Percentiles rank a stretch among this genome's conserved stretches.
phyloP scores from a whole-genome alignment of 2,329 filamentous ascomycete genomes.

The Daldinia sp. region DNA sequence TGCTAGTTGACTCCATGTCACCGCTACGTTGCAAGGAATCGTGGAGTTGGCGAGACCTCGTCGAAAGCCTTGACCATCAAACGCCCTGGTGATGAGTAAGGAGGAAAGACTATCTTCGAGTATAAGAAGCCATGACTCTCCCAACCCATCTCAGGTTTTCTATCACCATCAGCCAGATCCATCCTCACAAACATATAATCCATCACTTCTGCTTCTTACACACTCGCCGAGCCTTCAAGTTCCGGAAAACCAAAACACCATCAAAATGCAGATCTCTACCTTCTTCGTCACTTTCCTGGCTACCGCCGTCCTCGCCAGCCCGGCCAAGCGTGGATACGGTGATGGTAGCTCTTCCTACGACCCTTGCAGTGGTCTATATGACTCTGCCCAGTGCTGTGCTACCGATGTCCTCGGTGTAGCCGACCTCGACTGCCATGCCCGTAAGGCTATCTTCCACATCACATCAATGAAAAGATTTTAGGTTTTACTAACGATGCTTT shows the following conservation, averaged over 20 bases:
- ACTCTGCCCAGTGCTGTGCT: constrained; percentile 68
- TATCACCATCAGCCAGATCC: constrained; percentile 39
- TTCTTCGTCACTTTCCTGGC: constrained; percentile 47
- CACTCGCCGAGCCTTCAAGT: constrained; percentile 37
- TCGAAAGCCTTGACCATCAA: constrained; percentile 15
- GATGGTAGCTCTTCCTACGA: constrained; percentile 47
- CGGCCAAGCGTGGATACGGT: constrained; percentile 29
- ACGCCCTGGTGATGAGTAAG: constrained; percentile 1
- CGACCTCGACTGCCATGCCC: constrained; percentile 62
- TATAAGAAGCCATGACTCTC: constrained; percentile 44
- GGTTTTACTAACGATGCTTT: constrained; percentile 10
- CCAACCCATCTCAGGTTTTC: constrained; percentile 19
- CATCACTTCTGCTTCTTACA: constrained; percentile 39
- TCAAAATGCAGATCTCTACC: constrained; percentile 49
- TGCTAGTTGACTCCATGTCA: constrained; percentile 18
- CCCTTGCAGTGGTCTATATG: constrained; percentile 58
- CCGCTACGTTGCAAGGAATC: constrained; percentile 18
- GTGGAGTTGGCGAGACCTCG: constrained; percentile 3
- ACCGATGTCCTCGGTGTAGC: constrained; percentile 66
- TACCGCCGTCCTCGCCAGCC: constrained; percentile 46
- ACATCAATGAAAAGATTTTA: neutral
- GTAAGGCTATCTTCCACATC: constrained; percentile 38
- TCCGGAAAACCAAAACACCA: constrained; percentile 28
- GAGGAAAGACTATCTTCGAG: constrained; percentile 20
- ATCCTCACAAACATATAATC: constrained; percentile 27